Conservation (phyloP, 352 stramenopile genomes). For the Elongisporangium prolatum region DNA sequence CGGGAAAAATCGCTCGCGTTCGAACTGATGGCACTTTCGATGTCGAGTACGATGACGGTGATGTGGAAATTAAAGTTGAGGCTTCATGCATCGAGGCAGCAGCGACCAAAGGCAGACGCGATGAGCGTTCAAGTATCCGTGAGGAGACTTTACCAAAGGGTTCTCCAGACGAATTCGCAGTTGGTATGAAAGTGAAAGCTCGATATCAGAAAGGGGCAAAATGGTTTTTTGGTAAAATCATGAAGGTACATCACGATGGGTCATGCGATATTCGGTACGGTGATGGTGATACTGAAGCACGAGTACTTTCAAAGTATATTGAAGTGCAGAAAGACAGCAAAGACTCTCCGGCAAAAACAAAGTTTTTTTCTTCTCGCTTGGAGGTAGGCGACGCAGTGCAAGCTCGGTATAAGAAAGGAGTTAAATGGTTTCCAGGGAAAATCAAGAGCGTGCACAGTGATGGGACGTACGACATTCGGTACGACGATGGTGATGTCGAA, state of each 20-base stretch:
- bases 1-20: conserved; percentile 36
- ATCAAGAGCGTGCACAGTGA: conserved; percentile 38
- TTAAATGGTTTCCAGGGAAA: conserved; percentile 28
- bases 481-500: conserved; percentile 61
- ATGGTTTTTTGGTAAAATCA: conserved; percentile 47
- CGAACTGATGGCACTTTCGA: conserved; percentile 56
- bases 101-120: conserved; percentile 1
- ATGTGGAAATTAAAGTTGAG: conserved; percentile 20
- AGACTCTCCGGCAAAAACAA: neutral
- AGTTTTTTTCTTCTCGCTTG: neutral
- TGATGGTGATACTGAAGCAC: conserved; percentile 41
- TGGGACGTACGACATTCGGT: conserved; percentile 57
- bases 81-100: conserved; percentile 10
- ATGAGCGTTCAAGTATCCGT: conserved; percentile 1
- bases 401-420: conserved; percentile 38
- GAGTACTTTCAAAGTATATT: conserved; percentile 20
- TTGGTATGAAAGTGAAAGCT: conserved; percentile 23
- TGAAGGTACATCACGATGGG: conserved; percentile 31
- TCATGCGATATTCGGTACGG: conserved; percentile 74
- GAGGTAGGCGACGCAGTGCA: conserved; percentile 8
- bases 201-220: conserved; percentile 38
- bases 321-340: conserved; percentile 5
- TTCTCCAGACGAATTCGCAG: conserved; percentile 10
- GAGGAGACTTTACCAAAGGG: conserved; percentile 1
- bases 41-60: conserved; percentile 41